phyloP scores from a whole-genome alignment of 2,329 filamentous ascomycete genomes.

The Fusarium fracticaudum region DNA sequence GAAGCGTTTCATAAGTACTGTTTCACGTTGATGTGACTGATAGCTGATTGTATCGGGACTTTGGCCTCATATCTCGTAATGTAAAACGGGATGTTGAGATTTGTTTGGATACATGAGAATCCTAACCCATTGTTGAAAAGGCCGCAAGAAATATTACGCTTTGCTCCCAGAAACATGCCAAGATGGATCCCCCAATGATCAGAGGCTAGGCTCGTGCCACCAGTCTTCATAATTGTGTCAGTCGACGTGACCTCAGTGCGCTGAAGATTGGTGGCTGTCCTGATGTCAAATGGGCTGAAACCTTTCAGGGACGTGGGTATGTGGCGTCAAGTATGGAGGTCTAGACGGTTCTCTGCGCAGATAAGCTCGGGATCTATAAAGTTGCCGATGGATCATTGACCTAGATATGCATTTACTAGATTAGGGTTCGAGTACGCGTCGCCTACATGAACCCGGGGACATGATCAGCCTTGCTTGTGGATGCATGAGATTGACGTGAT shows the following conservation, averaged over 20 bases:
- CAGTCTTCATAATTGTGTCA: not conserved
- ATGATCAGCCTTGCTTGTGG: not conserved
- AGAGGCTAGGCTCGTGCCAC: not conserved
- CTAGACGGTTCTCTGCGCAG: not conserved
- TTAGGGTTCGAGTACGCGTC: not conserved
- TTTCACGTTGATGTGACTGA: not conserved
- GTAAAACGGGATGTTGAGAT: no score
- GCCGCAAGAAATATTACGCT: not conserved
- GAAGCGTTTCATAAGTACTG: accelerated
- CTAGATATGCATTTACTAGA: not conserved
- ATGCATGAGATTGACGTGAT: not conserved
- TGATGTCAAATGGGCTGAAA: not conserved
- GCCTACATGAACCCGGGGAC: not conserved
- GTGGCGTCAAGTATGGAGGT: not conserved
- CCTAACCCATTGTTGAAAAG: not conserved
- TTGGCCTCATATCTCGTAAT: not conserved
- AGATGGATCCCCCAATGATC: not conserved
- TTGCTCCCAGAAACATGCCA: not conserved
- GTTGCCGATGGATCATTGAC: no score
- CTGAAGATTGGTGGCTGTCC: not conserved
- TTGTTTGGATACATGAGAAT: no score
- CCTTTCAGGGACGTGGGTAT: not conserved
- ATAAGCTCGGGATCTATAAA: not conserved
- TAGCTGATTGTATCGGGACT: not conserved
- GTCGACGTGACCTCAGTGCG: not conserved